These are phyloP conservation scores for Citropsis articulata DNA, from an alignment of 345 rosid genomes.

Conservation along the genomic window DNA sequence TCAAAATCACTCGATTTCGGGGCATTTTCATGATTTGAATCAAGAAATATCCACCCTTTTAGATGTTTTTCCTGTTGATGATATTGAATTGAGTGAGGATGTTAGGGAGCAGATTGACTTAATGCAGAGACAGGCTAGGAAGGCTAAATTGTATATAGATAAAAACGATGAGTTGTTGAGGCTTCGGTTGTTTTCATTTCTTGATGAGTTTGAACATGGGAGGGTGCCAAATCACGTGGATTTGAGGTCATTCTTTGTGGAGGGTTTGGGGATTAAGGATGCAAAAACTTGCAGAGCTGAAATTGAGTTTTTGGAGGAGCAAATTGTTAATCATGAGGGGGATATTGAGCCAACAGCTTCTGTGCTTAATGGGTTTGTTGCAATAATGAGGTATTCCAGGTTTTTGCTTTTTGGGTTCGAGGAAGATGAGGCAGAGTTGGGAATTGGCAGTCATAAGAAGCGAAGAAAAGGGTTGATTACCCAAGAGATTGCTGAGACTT, in stretches of 20 bases:
- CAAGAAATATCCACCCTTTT: constrained; percentile 83
- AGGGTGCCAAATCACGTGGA: constrained; percentile 37
- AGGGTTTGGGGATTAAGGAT: constrained; percentile 55
- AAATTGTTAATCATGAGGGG: constrained; percentile 76
- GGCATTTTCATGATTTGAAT: constrained; percentile 91
- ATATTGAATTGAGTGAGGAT: constrained; percentile 63
- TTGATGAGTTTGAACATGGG: constrained; percentile 66
- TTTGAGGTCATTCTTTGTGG: constrained; percentile 57
- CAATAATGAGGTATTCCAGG: constrained; percentile 70
- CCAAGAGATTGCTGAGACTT: constrained; percentile 74
- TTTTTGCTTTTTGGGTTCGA: constrained; percentile 75
- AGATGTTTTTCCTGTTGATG: constrained; percentile 74
- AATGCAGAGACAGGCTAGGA: constrained; percentile 57
- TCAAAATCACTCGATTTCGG: constrained; percentile 76
- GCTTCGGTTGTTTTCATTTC: constrained; percentile 46
- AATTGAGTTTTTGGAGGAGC: constrained; percentile 91
- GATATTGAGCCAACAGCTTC: constrained; percentile 83
- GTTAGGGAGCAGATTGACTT: constrained; percentile 78
- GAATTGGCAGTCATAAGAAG: constrained; percentile 48
- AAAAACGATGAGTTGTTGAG: constrained; percentile 68
- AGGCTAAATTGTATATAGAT: constrained; percentile 55
- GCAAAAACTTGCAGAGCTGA: constrained; percentile 59
- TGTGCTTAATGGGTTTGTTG: constrained; percentile 80
- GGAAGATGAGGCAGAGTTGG: constrained; percentile 50
- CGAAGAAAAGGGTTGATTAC: constrained; percentile 55